Base-by-base conservation (phyloP, 805 yeast genomes). In the Torulaspora gathmanii region DNA sequence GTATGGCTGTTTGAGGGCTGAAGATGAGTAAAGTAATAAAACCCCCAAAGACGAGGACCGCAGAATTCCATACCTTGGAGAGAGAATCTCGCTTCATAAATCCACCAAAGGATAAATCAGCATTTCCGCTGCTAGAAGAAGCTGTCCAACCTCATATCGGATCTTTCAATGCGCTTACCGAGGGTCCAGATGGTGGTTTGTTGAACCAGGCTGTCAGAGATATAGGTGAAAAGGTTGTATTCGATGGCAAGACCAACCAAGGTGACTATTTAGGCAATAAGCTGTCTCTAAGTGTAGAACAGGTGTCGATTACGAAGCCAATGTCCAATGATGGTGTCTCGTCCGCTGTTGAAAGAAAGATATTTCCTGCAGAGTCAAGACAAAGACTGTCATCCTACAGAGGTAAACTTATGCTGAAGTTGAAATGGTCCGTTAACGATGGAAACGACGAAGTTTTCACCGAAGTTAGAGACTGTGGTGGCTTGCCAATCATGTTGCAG, bases 61-160 rank as follows among this genome's bases (percentile, higher is more conserved):
- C 75, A 20, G 65, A 69, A 45, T 73, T 73, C 60, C 69, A 65
- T 63, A 93, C 99, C 36, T 73, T 93, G 57, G 95, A 89, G 66
- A 81, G 96, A 58, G 97, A 91, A 62, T 64, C 75, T 50, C 77
- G 95, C 55, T 93, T 88, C 70, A 77, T 78, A 56, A 81, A 86
- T 63, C 99, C 99, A 37, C 95, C 97, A 41, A 82, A 79, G 68
- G 95, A 86, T 60, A 78, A 84, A 63, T 74, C 87, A 25, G 86
- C 86, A 6, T 91, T 71, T 58, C 96, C 96, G 12, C 69, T 89
- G 33, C 74, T 93, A 29, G 77, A 78, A 47, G 95, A 88, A 51
- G 98, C 99, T 12, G 93, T 93, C 33, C 80, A 80, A 46, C 99
- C 99, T 4, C 99, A 93, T 65, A 78, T 93, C 45, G 97, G 95